Percentiles rank a stretch among this genome's conserved stretches.
Conservation (phyloP, 2,329 filamentous ascomycete genomes). For the Corniculantispora saksenae region DNA sequence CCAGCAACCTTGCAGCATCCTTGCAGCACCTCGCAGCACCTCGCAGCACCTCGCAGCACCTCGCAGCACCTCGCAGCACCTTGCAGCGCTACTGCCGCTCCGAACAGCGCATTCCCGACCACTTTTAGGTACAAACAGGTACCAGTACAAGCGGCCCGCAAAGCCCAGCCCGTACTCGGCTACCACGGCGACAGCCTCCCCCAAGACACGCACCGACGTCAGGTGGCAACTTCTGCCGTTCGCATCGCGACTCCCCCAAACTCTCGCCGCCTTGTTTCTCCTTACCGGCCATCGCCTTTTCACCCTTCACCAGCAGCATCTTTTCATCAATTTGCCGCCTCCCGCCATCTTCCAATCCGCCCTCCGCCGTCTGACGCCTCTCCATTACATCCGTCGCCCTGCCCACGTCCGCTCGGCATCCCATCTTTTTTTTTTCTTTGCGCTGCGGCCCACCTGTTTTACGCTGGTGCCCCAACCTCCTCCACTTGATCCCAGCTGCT, state of each 20-base stretch:
- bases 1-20: background rate
- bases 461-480: conserved; percentile 16
- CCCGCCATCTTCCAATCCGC: background rate
- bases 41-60: background rate
- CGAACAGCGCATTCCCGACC: background rate
- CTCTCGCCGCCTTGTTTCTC: background rate
- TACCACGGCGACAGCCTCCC: conserved; percentile 5
- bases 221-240: conserved; percentile 19
- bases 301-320: conserved; percentile 14
- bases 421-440: conserved; percentile 11
- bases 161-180: background rate
- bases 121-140: background rate
- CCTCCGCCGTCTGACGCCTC: background rate
- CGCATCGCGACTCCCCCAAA: conserved; percentile 14
- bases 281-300: background rate
- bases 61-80: background rate
- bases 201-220: conserved; percentile 7
- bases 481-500: conserved; percentile 18
- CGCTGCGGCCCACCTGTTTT: conserved; percentile 12
- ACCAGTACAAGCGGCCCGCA: background rate
- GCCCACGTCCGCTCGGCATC: conserved; percentile 2
- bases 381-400: background rate
- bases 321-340: conserved; percentile 15
- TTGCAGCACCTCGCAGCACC: background rate
- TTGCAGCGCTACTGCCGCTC: background rate